phyloP scores from a whole-genome alignment of 2,329 filamentous ascomycete species.

The Colletotrichum chlorophyti region DNA sequence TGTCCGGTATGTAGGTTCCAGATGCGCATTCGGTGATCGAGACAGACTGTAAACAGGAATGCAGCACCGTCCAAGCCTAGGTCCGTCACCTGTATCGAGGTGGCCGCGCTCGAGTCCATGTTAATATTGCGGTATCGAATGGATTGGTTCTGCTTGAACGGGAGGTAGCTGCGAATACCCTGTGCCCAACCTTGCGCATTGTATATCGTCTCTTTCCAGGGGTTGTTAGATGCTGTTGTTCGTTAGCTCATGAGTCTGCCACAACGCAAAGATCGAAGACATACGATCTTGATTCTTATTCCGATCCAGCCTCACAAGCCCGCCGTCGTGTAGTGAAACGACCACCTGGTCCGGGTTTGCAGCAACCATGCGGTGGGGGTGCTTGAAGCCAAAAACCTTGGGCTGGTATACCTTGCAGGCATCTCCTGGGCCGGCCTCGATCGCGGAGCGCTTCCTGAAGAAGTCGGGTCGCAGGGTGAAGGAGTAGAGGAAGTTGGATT shows the following conservation, averaged over 20 bases:
- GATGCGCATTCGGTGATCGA: conserved; percentile 87
- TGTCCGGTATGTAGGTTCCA: conserved; percentile 89
- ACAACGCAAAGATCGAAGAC: conserved; percentile 30
- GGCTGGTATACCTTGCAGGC: conserved; percentile 78
- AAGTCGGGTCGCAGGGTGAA: conserved; percentile 83
- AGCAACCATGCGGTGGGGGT: conserved; percentile 82
- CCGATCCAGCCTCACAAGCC: conserved; percentile 74
- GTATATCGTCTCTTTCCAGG: conserved; percentile 77
- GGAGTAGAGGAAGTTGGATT: conserved; percentile 81
- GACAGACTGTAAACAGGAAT: conserved; percentile 78
- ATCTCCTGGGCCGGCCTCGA: conserved; percentile 77
- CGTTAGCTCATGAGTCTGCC: conserved; percentile 26
- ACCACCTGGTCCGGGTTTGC: conserved; percentile 77
- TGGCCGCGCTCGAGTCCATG: conserved; percentile 72
- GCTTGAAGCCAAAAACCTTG: conserved; percentile 77
- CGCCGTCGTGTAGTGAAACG: conserved; percentile 81
- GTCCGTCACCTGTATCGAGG: conserved; percentile 63
- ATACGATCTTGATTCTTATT: conserved; percentile 55
- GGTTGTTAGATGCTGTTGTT: conserved; percentile 36
- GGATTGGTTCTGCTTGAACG: conserved; percentile 69
- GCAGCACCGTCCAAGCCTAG: conserved; percentile 56
- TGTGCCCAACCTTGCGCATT: conserved; percentile 76
- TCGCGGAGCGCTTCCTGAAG: conserved; percentile 73
- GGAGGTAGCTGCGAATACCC: conserved; percentile 69
- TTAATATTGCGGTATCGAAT: conserved; percentile 69